phyloP scores from a whole-genome alignment of 345 rosid genomes.

The Excoecaria agallocha region DNA sequence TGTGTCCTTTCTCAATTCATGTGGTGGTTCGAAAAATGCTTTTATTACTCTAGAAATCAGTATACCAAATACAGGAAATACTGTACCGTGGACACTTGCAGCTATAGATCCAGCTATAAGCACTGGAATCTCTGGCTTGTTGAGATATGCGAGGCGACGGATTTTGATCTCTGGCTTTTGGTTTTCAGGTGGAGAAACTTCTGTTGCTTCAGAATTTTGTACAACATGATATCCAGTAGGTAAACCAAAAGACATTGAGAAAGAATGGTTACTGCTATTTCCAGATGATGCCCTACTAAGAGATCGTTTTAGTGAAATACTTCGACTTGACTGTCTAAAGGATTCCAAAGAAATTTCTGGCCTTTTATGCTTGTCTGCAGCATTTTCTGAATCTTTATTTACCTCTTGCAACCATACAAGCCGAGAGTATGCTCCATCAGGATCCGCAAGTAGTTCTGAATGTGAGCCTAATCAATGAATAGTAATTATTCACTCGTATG shows the following conservation, averaged over 20 bases:
- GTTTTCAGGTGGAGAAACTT: constrained; percentile 30
- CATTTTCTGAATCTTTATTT: constrained; percentile 32
- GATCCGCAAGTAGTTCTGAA: constrained; percentile 49
- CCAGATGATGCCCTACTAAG: constrained; percentile 25
- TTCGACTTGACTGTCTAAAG: constrained; percentile 25
- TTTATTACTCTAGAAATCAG: constrained; percentile 54
- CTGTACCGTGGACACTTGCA: constrained; percentile 46
- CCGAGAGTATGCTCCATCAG: constrained; percentile 78
- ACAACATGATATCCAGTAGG: constrained; percentile 42
- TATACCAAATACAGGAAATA: constrained; percentile 58
- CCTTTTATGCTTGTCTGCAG: constrained; percentile 4
- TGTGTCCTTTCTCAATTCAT: constrained; percentile 55
- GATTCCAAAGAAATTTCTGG: constrained; percentile 16
- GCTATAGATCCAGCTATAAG: constrained; percentile 53
- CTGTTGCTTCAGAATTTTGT: constrained; percentile 31
- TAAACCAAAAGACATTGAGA: constrained; percentile 53
- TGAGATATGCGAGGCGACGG: constrained; percentile 55
- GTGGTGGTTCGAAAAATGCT: constrained; percentile 59
- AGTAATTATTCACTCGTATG: too few species aligned
- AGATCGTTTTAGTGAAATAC: constrained; percentile 16
- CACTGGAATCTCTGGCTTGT: constrained; percentile 75
- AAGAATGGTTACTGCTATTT: constrained; percentile 40
- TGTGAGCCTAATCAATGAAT: constrained; percentile 45
- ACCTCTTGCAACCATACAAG: constrained; percentile 68
- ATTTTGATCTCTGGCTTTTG: constrained; percentile 43